Conservation (phyloP, 129 eudicot genomes). For the Flaveria trinervia region DNA sequence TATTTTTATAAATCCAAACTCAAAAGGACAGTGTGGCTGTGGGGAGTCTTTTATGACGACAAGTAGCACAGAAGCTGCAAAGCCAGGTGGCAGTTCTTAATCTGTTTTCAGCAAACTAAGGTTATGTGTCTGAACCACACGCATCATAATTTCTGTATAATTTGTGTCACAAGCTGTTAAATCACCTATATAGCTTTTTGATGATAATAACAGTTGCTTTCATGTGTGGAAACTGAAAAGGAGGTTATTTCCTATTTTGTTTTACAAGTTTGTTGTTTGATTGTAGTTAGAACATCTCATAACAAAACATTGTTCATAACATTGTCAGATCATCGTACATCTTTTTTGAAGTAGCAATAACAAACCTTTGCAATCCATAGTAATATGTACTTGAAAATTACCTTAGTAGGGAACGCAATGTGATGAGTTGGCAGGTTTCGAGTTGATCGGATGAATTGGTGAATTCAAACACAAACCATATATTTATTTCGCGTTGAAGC, state of each 20-base stretch:
- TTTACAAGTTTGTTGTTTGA: background rate
- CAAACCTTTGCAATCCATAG: too few relatives aligned
- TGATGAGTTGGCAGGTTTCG: too few relatives aligned
- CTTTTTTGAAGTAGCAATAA: too few relatives aligned
- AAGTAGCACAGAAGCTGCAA: slow-evolving; percentile 54
- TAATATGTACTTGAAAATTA: too few relatives aligned
- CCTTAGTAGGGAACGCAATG: too few relatives aligned
- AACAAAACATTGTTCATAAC: background rate
- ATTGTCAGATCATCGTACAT: too few relatives aligned
- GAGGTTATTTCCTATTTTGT: too few relatives aligned
- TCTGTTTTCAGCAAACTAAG: slow-evolving; percentile 11
- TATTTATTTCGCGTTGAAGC: too few relatives aligned
- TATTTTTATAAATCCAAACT: slow-evolving; percentile 78
- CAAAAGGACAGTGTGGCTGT: slow-evolving; percentile 89
- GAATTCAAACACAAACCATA: too few relatives aligned
- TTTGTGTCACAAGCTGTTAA: slow-evolving; percentile 18
- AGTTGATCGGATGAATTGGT: too few relatives aligned
- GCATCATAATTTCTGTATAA: slow-evolving; percentile 25
- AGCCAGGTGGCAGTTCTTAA: slow-evolving; percentile 41
- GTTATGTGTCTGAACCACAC: slow-evolving; percentile 5
- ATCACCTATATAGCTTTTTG: background rate
- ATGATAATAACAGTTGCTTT: background rate
- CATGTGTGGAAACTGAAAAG: background rate
- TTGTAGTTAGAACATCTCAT: background rate
- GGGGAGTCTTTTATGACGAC: slow-evolving; percentile 92